A percentile compares a stretch with the other conserved stretches of the same genome.
phyloP scores from a whole-genome alignment of 352 stramenopile species.

The Pythium oligandrum region DNA sequence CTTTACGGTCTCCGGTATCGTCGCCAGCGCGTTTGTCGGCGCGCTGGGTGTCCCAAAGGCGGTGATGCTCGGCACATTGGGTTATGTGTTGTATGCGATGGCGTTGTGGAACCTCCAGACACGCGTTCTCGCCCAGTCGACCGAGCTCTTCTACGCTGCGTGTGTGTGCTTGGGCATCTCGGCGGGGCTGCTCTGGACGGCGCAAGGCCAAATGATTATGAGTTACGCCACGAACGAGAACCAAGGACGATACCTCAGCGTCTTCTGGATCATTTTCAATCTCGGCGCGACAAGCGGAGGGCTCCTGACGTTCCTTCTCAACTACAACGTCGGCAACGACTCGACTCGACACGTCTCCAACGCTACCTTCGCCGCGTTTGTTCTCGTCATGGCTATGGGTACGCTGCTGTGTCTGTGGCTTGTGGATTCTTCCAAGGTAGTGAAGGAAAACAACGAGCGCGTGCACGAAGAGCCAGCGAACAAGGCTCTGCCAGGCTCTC shows the following conservation, averaged over 20 bases:
- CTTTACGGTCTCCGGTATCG: conserved; percentile 54
- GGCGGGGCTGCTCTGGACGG: conserved; percentile 72
- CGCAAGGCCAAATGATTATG: conserved; percentile 66
- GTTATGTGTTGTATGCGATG: conserved; percentile 51
- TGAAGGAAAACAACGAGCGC: conserved; percentile 19
- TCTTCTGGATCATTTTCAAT: conserved; percentile 87
- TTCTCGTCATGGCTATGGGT: conserved; percentile 45
- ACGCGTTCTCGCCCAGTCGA: conserved; percentile 1
- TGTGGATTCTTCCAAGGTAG: conserved; percentile 18
- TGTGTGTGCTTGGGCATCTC: conserved; percentile 46
- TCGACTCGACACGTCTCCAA: conserved; percentile 17
- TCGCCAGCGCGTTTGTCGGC: conserved; percentile 39
- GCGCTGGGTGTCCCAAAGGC: conserved; percentile 32
- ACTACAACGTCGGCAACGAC: conserved; percentile 15
- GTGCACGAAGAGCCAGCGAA: conserved; percentile 4
- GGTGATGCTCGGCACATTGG: conserved; percentile 46
- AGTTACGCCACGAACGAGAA: conserved; percentile 37
- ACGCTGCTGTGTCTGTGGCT: conserved; percentile 39
- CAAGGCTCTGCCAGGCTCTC: not conserved
- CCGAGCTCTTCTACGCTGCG: conserved; percentile 17
- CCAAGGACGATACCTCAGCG: conserved; percentile 47
- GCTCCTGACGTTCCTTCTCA: conserved; percentile 50
- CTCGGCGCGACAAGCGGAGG: conserved; percentile 57
- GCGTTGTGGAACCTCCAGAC: conserved; percentile 46
- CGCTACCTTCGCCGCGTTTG: conserved; percentile 55